Base-by-base conservation (phyloP, 2,329 filamentous ascomycete genomes). In the Sporothrix humicola region DNA sequence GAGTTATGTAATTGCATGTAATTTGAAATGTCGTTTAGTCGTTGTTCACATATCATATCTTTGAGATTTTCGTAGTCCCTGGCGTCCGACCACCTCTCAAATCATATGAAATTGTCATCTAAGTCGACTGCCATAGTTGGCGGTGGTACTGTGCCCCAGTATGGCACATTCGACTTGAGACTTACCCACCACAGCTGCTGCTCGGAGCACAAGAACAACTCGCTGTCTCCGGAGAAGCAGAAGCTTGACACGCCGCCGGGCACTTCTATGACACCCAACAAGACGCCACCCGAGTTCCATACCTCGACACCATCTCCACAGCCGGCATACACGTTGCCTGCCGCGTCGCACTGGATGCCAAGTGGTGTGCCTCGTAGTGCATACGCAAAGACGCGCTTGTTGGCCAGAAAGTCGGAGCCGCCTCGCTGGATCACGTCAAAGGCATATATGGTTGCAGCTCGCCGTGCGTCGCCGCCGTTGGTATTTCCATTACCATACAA, bases 301-400 rank as follows among this genome's bases (percentile, higher is more conserved):
- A 87, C 81, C 74, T 86, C 84, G n/a, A 88, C 79, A 12, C 86
- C 86, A 73, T 85, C 85, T 2, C 81, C 82, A 73, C 84, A 85
- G 0, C 83, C 85, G 54, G 82, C 80, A 75, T 85, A 87, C 0
- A 87, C 82, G 74, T 86, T 85, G 1, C 84, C 85, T 5, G 77
- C 71, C 1, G 73, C 59, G 74, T 86, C 84, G 71, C 83, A 85
- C 54, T 80, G 79, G 59, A 87, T 81, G 42, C 80, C 82, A 74
- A 77, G 81, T 0, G 87, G 86, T 6, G 84, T 81, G 0, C 86
- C 86, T 0, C 79, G 79, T 48, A 83, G 81, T 0, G 84, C 83
- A 74, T 84, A 85, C 1, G 87, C 84, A 76, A 90, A 89, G 0
- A 88, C 77, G 31, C 86, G 84, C 66, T 83, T 83, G 77, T 88